Conservation (phyloP, 169 alveolate species). For the Plasmodium inui region DNA sequence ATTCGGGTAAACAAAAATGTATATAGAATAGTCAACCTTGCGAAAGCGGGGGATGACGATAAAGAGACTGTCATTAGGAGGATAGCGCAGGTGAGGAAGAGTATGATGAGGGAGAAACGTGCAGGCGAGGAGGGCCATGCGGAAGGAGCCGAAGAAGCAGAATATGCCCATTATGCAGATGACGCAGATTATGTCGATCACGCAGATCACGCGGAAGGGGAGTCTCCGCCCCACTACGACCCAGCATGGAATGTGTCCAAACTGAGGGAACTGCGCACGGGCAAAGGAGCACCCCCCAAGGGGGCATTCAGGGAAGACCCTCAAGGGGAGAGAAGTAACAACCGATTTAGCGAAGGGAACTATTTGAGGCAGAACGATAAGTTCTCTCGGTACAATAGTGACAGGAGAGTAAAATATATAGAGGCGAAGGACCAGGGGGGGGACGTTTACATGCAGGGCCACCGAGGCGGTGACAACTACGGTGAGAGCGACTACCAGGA, state of each 20-base stretch:
- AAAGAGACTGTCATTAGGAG: conserved; percentile 38
- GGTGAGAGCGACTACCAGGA: background rate
- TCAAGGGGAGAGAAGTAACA: background rate
- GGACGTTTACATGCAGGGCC: background rate
- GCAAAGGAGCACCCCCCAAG: background rate
- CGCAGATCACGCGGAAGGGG: background rate
- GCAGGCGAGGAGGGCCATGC: background rate
- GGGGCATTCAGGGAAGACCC: background rate
- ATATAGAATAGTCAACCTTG: conserved; percentile 38
- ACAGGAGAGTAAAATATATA: conserved; percentile 9
- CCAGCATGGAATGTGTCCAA: background rate
- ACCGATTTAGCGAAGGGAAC: conserved; percentile 54
- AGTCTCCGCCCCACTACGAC: background rate
- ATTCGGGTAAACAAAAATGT: conserved; percentile 43
- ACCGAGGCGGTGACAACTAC: background rate
- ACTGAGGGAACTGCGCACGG: background rate
- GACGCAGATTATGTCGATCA: too few relatives aligned
- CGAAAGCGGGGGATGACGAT: background rate
- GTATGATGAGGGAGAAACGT: conserved; percentile 29
- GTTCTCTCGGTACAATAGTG: conserved; percentile 32
- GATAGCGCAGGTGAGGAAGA: conserved; percentile 35
- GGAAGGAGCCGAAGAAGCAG: background rate
- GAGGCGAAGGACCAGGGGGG: conserved; percentile 5
- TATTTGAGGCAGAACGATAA: conserved; percentile 5
- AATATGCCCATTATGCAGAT: too few relatives aligned